Percentiles rank a stretch among this genome's conserved stretches.
Conservation (phyloP, 345 rosid genomes). For the Citrus hindsii region DNA sequence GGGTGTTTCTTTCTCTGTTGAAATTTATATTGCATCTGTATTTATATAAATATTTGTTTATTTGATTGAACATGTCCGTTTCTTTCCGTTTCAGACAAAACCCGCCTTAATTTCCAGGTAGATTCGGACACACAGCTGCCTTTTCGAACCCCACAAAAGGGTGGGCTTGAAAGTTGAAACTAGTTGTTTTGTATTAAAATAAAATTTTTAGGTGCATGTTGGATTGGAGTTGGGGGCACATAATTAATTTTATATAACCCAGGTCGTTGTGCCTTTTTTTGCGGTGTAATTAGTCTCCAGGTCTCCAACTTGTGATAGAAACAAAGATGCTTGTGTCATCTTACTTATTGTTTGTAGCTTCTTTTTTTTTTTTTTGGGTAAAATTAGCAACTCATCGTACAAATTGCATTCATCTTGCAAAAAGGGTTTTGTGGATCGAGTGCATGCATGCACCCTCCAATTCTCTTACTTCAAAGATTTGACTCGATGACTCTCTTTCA, state of each 20-base stretch:
- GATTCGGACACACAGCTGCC: constrained; percentile 36
- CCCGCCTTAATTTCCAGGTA: constrained; percentile 55
- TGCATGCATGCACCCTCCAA: neutral
- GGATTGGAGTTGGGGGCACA: neutral
- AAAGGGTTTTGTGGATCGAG: neutral
- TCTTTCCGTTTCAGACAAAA: constrained; percentile 34
- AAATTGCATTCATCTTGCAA: neutral
- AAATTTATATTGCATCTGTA: neutral
- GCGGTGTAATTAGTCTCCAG: neutral
- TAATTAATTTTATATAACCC: neutral
- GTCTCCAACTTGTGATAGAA: neutral
- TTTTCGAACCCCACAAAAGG: constrained; percentile 23
- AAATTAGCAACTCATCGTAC: neutral
- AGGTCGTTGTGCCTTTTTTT: neutral
- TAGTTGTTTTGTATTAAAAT: constrained; percentile 1
- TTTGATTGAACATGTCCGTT: constrained; percentile 17
- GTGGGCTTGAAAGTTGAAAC: neutral
- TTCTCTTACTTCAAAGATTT: too few species aligned
- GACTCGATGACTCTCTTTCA: too few species aligned
- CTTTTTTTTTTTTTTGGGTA: neutral
- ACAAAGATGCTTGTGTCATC: constrained; percentile 13
- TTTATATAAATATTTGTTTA: neutral
- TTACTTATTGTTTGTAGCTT: neutral
- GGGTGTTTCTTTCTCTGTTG: neutral
- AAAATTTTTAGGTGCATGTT: constrained; percentile 11